A percentile compares a stretch with the other conserved stretches of the same genome.
These are phyloP conservation scores for Coriaria nepalensis DNA, from an alignment of 306 rosid genomes.

Conservation along the genomic window DNA sequence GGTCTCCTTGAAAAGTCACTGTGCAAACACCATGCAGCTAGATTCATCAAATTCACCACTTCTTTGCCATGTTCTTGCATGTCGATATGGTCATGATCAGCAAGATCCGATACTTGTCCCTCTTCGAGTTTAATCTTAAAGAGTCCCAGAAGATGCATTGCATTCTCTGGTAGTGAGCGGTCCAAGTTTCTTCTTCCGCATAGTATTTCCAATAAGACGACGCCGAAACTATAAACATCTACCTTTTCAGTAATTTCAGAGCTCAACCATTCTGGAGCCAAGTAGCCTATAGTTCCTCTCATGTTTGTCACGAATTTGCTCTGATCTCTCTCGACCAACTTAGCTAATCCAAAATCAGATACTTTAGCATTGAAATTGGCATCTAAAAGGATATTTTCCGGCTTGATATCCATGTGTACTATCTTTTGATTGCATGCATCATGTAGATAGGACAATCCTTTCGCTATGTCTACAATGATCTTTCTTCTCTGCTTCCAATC, in stretches of 20 bases:
- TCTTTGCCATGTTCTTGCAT: not conserved
- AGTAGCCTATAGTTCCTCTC: constrained; percentile 5
- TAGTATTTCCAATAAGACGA: not conserved
- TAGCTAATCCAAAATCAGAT: constrained; percentile 6
- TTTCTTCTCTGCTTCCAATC: not conserved
- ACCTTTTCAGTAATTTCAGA: constrained; percentile 1
- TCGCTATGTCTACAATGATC: constrained; percentile 3
- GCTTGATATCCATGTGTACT: constrained; percentile 6
- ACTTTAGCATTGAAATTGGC: not conserved
- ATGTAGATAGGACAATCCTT: constrained; percentile 2
- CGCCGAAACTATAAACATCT: constrained; percentile 2
- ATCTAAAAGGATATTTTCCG: constrained; percentile 1
- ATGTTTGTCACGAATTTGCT: constrained; percentile 3
- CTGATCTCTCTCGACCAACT: not conserved
- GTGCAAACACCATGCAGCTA: constrained; percentile 7
- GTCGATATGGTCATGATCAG: not conserved
- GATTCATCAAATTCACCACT: constrained; percentile 3
- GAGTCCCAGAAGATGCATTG: not conserved
- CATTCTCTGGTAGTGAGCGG: not conserved
- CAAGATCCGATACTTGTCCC: not conserved
- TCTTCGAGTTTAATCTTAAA: not conserved
- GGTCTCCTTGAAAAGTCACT: constrained; percentile 1
- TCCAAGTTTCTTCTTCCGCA: constrained; percentile 2
- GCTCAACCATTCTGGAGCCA: constrained; percentile 8
- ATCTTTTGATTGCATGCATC: not conserved